phyloP scores from a whole-genome alignment of 495 filamentous ascomycete genomes.

The Hypoxylon fragiforme region DNA sequence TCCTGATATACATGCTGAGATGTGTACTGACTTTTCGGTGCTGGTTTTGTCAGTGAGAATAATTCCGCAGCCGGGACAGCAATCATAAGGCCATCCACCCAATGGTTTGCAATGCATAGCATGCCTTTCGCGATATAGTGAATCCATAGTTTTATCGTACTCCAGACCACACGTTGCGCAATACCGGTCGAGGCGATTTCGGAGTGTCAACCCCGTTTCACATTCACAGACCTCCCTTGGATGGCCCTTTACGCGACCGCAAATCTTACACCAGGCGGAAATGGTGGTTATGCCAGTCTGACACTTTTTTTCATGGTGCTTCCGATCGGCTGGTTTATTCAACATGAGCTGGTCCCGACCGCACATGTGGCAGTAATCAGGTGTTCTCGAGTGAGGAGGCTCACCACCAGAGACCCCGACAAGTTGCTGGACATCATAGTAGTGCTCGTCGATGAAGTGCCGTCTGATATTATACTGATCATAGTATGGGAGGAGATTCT shows the following conservation, averaged over 20 bases:
- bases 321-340: constrained; percentile 15
- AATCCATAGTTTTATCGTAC: constrained; percentile 10
- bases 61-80: constrained; percentile 8
- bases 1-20: background rate
- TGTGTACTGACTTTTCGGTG: background rate
- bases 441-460: constrained; percentile 40
- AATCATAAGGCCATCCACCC: background rate
- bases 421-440: constrained; percentile 5
- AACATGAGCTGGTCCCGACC: constrained; percentile 28
- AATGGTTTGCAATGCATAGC: background rate
- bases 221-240: background rate
- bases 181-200: background rate
- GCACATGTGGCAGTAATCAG: constrained; percentile 33
- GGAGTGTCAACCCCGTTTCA: background rate
- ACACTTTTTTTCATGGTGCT: constrained; percentile 31
- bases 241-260: background rate
- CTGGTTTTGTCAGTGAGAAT: background rate
- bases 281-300: background rate
- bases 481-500: constrained; percentile 25
- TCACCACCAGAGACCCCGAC: background rate
- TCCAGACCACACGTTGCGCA: constrained; percentile 10
- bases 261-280: background rate
- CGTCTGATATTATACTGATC: constrained; percentile 25
- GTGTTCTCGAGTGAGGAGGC: background rate
- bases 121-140: constrained; percentile 12